Base-by-base conservation (phyloP, 1,284 basidiomycete species). In the Microbotryomycetes sp. region DNA sequence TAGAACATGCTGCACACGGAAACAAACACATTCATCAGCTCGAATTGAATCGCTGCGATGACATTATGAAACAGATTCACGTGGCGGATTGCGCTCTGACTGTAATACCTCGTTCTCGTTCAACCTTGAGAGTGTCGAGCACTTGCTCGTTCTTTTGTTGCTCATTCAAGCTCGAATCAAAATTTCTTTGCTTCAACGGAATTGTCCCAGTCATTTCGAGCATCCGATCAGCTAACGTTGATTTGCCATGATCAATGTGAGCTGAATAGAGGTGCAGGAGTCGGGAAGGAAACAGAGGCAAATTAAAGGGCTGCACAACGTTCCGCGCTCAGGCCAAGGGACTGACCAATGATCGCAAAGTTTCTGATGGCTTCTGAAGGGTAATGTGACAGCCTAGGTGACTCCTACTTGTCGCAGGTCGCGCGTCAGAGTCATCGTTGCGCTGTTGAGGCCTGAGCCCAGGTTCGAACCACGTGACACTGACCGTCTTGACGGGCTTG, bases 121-220 rank as follows among this genome's bases (percentile, higher is more conserved):
- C 93, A 1, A 98, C 93, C 75, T 97, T 97, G 59, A 98, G 82
- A 73, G 93, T 96, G 76, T 96, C 92, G 46, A 96, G 76, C n/a
- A 94, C 88, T 74, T 96, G 92, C 67, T 88, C 84, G 70, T 91
- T 92, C 65, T 80, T 79, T 42, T 85, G 84, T 65, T 80, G 77
- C 65, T 81, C 76, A n/a, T n/a, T n/a, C 66, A 83, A 82, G 4
- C 32, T 23, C 70, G 81, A 83, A 65, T 83, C 79, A 42, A 93
- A 16, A 2, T 31, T 49, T 15, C 36, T 22, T 28, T 49, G 56
- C 4, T 54, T 53, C 3, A 56, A 54, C 9, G 65, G 67, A 19
- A 69, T 90, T 1, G 92, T 96, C 15, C 87, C 86, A 48, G 92
- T 97, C 73, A 93, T 80, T 86, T 94, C 72, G 53, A 61, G 68